Evolutionary conservation across 176 grass and related monocot species (phyloP), one percentile per base, ranked within the genome.

Genomic region (Dactylis glomerata): DNA sequence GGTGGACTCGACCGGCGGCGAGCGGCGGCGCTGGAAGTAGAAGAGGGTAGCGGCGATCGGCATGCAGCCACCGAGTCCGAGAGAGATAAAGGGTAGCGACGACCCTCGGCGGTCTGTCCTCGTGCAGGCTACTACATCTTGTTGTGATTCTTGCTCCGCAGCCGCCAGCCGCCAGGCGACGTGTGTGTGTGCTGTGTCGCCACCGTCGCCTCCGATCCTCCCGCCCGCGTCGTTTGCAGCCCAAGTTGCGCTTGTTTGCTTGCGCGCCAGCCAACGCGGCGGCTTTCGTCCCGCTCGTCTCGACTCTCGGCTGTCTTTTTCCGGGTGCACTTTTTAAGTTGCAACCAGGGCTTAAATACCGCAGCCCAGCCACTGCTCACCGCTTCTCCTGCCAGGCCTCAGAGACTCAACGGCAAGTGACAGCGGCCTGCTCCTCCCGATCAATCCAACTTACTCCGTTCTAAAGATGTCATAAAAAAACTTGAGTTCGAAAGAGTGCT

Each of bases 21-120:
- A 33, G 81, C 63, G 86, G 42, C 52, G 81, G 63, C 81, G 86
- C 66, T 88, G 81, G 81, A 79, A 84, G 81, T 84, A 88, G 42
- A 84, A 14, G 65, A 88, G 87, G 75, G 79, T 84, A 46, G 81
- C 69, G 81, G 87, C 75, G 8, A 84, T 88, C 75, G 87, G 81
- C 87, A 84, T 88, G 66, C 87, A 79, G 16, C 27, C 9, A 15
- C n/a, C n/a, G n/a, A n/a, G n/a, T n/a, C 45, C 44, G 17, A 12
- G 45, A 33, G 44, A 32, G 71, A 49, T 10, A 59, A 22, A 70
- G 37, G n/a, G n/a, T n/a, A 11, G 36, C 22, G n/a, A 7, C 32
- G 19, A 68, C 9, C 33, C 33, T 68, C 33, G n/a, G n/a, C n/a
- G n/a, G 33, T 19, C 33, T 67, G 33, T 67, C 1, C 64, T 67